These are phyloP conservation scores for Liquidambar formosana DNA, from an alignment of 164 flowering plant genomes.

Conservation along the genomic window DNA sequence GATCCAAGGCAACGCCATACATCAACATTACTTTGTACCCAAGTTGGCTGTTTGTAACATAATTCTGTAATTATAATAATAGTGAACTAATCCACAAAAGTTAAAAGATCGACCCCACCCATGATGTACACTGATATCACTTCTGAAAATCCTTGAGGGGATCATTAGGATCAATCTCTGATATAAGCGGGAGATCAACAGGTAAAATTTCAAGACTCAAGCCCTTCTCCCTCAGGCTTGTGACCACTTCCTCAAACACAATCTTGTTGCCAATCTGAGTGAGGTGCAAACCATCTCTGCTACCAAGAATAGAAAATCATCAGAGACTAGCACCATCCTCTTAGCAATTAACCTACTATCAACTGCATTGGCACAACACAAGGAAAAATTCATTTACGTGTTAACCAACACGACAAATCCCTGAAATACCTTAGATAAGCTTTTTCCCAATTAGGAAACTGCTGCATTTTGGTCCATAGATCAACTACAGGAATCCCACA, in stretches of 20 bases:
- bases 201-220: constrained; percentile 45
- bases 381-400: not conserved
- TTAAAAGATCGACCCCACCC: not conserved
- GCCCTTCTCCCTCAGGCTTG: constrained; percentile 44
- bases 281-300: constrained; percentile 86
- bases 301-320: not conserved
- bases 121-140: not conserved
- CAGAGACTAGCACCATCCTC: not conserved
- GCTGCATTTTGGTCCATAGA: constrained; percentile 79
- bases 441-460: constrained; percentile 58
- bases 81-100: not conserved
- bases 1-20: too few species aligned
- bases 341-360: not conserved
- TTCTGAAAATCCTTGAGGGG: constrained; percentile 64
- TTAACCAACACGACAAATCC: not conserved
- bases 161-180: constrained; percentile 56
- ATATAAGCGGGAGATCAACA: constrained; percentile 61
- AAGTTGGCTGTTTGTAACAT: too few species aligned
- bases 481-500: constrained; percentile 55
- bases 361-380: not conserved
- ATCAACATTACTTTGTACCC: too few species aligned
- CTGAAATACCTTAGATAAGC: constrained; percentile 47
- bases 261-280: constrained; percentile 51
- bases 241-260: constrained; percentile 65
- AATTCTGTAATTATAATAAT: too few species aligned